Conservation (phyloP, 148 eudicot genomes). For the Rhododendron kiyosumense region DNA sequence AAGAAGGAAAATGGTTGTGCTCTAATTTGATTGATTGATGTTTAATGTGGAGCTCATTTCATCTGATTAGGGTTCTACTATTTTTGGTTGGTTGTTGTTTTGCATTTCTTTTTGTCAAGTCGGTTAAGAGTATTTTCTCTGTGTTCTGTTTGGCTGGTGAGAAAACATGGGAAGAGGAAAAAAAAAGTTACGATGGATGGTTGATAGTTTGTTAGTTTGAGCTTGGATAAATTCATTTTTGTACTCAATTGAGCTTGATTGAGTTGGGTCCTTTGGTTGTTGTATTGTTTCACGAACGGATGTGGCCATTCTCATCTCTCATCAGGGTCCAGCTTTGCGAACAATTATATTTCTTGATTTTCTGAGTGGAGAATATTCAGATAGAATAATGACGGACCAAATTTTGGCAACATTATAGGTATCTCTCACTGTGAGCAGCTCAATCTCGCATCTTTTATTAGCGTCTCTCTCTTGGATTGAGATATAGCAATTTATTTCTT, state of each 20-base stretch:
- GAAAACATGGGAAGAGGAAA: background rate
- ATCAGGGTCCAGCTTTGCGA: background rate
- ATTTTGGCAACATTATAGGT: background rate
- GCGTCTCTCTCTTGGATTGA: background rate
- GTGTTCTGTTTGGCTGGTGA: background rate
- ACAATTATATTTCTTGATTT: background rate
- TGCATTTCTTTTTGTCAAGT: background rate
- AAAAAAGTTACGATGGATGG: background rate
- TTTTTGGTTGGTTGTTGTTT: slow-evolving; percentile 1
- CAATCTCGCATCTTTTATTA: background rate
- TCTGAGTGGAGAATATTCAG: background rate
- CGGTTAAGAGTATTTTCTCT: background rate
- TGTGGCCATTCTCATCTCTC: background rate
- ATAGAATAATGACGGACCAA: background rate
- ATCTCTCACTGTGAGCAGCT: background rate
- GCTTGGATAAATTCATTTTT: background rate
- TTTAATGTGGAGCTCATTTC: background rate
- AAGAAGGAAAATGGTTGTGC: background rate
- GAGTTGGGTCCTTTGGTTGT: background rate
- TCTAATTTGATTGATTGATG: background rate
- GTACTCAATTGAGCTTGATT: background rate
- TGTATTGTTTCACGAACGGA: background rate
- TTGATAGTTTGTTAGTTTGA: background rate
- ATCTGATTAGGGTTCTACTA: background rate
- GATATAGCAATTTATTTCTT: background rate